Conservation (phyloP, 2,329 filamentous ascomycete species). For the Fusarium equiseti region DNA sequence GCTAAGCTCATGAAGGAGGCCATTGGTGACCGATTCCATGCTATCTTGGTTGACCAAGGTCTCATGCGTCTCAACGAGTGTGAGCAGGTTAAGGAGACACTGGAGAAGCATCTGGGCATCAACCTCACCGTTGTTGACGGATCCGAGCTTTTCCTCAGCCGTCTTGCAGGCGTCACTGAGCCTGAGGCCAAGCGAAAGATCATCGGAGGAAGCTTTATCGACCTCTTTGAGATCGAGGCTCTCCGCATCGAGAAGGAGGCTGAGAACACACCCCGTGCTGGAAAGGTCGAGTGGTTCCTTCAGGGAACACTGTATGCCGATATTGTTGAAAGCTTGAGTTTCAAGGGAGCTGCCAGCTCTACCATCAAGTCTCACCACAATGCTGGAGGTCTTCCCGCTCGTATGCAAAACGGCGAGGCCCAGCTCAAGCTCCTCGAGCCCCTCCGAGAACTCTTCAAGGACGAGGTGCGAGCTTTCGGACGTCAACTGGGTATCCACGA, state of each 20-base stretch:
- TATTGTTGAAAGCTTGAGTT: slow-evolving; percentile 57
- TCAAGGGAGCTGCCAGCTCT: slow-evolving; percentile 39
- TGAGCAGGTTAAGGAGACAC: slow-evolving; percentile 81
- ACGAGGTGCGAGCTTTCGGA: slow-evolving; percentile 68
- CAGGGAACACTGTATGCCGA: slow-evolving; percentile 82
- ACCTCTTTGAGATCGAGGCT: slow-evolving; percentile 31
- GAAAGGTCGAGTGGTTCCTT: slow-evolving; percentile 83
- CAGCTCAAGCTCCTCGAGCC: slow-evolving; percentile 43
- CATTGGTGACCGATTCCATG: slow-evolving; percentile 82
- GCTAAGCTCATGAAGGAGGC: slow-evolving; percentile 88
- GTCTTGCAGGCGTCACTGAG: slow-evolving; percentile 79
- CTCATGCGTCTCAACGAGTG: slow-evolving; percentile 88
- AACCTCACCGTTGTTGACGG: slow-evolving; percentile 91
- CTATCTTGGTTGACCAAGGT: slow-evolving; percentile 66
- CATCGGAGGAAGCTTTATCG: slow-evolving; percentile 74
- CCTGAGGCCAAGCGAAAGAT: slow-evolving; percentile 93
- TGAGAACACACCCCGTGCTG: slow-evolving; percentile 62
- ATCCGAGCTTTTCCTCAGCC: slow-evolving; percentile 78
- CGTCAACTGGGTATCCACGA: slow-evolving; percentile 50
- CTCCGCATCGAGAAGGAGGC: slow-evolving; percentile 75
- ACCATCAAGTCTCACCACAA: slow-evolving; percentile 60
- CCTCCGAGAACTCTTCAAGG: slow-evolving; percentile 77
- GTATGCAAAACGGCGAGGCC: slow-evolving; percentile 36
- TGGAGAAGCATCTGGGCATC: slow-evolving; percentile 84
- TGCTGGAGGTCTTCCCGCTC: slow-evolving; percentile 47